Evolutionary conservation across 2,329 filamentous ascomycete species (phyloP), one percentile per base, ranked within the genome.

Genomic region (Talaromyces funiculosus): DNA sequence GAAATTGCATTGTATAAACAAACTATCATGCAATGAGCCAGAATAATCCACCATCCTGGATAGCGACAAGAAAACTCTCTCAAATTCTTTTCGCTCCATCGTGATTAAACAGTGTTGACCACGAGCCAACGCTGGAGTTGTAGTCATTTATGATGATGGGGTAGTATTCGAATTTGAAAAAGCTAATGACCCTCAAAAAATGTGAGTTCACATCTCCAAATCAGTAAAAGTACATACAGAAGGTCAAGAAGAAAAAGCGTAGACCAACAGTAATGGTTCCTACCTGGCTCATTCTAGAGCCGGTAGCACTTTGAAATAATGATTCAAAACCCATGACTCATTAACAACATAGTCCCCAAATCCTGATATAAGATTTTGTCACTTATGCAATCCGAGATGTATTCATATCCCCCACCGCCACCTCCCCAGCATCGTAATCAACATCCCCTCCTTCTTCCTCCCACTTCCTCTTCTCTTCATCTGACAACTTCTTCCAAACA

Each of bases 381-480:
- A n/a, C 9, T 47, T 22, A 58, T 10, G 18, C 42, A 58, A 58
- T 37, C 26, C 16, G 20, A 26, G 57, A 51, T 4, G 57, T 59
- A 42, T 59, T 35, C 22, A 53, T 53, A 49, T 53, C 57, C 16
- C 45, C 33, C 14, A 18, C 18, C 26, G 29, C 47, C 12, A 53
- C 29, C 16, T 53, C 37, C 5, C 57, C 45, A 22, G 20, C 16
- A 33, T 42, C 38, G n/a, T 37, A 29, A 43, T 60, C 16, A 22
- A 45, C 29, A 16, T 20, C 12, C 2, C 49, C 49, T 3, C 38
- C 37, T 0, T 45, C 47, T 20, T 54, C 49, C 26, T 60, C 57
- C 57, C 57, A 60, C 20, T 54, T 60, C 26, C 38, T 42, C 49
- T 31, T 60, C 29, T 60, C 49, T 22, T 60, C 57, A 12, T 54